phyloP scores from a whole-genome alignment of 306 rosid genomes.

The Vigna angularis region DNA sequence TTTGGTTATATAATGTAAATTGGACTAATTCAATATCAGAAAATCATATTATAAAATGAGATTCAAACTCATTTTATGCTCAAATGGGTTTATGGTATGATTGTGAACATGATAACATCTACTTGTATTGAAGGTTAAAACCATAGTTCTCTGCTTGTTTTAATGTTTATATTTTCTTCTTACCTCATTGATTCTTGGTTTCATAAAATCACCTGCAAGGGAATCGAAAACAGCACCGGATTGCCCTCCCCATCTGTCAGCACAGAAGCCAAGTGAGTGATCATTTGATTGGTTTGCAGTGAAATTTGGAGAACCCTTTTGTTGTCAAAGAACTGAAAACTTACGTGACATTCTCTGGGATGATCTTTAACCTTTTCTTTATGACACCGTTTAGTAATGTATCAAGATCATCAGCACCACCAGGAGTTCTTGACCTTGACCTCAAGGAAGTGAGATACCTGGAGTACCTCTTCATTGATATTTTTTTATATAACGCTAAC shows the following conservation, averaged over 20 bases:
- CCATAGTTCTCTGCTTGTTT: not conserved
- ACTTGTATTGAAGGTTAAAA: conserved; percentile 1
- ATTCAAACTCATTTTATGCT: not conserved
- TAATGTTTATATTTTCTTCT: not conserved
- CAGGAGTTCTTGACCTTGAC: conserved; percentile 48
- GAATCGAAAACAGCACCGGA: conserved; percentile 42
- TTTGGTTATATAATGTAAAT: too few relatives aligned
- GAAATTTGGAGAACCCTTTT: not conserved
- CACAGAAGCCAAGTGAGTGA: conserved; percentile 23
- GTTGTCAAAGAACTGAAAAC: conserved; percentile 34
- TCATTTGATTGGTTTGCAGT: conserved; percentile 20
- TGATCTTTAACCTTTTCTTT: conserved; percentile 72
- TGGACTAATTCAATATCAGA: too few relatives aligned
- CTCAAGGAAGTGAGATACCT: conserved; percentile 60
- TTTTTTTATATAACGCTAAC: conserved; percentile 39
- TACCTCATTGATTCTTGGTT: conserved; percentile 87
- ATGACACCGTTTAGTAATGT: conserved; percentile 74
- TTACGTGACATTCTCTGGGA: conserved; percentile 75
- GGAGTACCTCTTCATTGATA: conserved; percentile 53
- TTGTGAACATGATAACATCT: not conserved
- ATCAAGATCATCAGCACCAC: conserved; percentile 51
- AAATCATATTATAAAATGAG: too few relatives aligned
- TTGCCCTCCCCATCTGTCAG: conserved; percentile 82
- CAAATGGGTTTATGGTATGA: not conserved
- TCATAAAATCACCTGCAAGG: conserved; percentile 81